A percentile compares a stretch with the other conserved stretches of the same genome.
phyloP scores from a whole-genome alignment of 805 yeast species.

The Maudiozyma pseudohumilis region DNA sequence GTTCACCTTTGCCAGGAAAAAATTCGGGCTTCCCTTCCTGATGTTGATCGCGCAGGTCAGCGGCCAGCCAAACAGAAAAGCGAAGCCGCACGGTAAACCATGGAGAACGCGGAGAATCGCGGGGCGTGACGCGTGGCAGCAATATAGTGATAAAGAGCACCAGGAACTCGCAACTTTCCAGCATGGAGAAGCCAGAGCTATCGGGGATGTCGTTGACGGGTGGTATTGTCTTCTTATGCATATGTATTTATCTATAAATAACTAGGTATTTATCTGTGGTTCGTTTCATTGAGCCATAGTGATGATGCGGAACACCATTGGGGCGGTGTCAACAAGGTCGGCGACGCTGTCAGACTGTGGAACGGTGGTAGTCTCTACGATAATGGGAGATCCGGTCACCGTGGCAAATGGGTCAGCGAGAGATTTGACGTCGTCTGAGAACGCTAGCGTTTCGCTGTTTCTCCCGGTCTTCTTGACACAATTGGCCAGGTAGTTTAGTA shows the following conservation, averaged over 20 bases:
- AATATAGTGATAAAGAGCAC: no score
- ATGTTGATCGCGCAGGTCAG: no score
- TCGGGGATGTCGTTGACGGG: no score
- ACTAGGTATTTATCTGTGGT: not conserved
- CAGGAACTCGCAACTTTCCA: no score
- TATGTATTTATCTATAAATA: not conserved
- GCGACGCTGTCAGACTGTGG: not conserved
- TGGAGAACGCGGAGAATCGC: no score
- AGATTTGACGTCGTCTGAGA: not conserved
- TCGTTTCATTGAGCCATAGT: not conserved
- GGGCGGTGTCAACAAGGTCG: not conserved
- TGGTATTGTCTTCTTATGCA: no score
- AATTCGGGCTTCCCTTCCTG: no score
- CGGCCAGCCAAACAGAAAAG: no score
- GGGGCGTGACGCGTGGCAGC: no score
- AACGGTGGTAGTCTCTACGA: not conserved
- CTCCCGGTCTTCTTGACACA: slow-evolving; percentile 5
- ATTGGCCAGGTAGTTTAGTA: slow-evolving; percentile 7
- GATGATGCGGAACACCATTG: not conserved
- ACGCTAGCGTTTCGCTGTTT: not conserved
- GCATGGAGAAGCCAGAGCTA: no score
- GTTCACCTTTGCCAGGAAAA: no score
- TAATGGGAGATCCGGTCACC: not conserved
- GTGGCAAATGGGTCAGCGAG: not conserved
- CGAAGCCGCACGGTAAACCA: no score